These are phyloP conservation scores for Colletotrichum higginsianum DNA, from an alignment of 2,329 filamentous ascomycete genomes.

Conservation along the genomic window DNA sequence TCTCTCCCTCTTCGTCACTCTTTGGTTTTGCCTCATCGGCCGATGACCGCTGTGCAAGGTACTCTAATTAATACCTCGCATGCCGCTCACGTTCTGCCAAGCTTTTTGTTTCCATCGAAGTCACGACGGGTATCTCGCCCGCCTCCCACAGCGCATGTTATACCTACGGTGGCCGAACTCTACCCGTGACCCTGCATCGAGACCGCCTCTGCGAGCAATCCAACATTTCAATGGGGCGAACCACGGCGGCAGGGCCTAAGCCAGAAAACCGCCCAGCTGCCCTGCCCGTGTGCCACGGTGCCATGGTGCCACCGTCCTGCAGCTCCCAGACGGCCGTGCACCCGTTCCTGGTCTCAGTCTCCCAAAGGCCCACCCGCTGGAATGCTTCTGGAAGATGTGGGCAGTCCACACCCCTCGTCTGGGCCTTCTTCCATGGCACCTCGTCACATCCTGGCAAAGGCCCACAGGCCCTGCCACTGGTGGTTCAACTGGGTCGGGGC, in stretches of 20 bases:
- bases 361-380: constrained; percentile 24
- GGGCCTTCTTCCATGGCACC: constrained; percentile 17
- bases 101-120: background rate
- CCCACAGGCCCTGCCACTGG: constrained; percentile 11
- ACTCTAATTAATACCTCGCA: constrained; percentile 7
- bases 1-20: background rate
- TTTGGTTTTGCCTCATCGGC: constrained; percentile 2
- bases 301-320: constrained; percentile 1
- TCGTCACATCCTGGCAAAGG: constrained; percentile 14
- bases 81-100: constrained; percentile 32
- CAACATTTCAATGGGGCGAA: constrained; percentile 7
- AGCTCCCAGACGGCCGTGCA: constrained; percentile 19
- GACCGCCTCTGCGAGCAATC: constrained; percentile 1
- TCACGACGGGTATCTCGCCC: background rate
- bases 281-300: background rate
- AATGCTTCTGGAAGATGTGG: constrained; percentile 41
- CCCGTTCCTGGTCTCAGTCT: constrained; percentile 13
- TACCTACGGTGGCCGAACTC: background rate
- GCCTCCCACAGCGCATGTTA: background rate
- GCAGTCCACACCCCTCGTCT: constrained; percentile 8
- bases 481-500: constrained; percentile 32
- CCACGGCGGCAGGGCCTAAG: background rate
- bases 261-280: constrained; percentile 5
- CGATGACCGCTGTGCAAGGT: constrained; percentile 8
- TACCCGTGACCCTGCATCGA: background rate